These are phyloP conservation scores for Rhizoclosmatium globosum DNA, from an alignment of 192 early-diverging fungal genomes.

Conservation along the genomic window DNA sequence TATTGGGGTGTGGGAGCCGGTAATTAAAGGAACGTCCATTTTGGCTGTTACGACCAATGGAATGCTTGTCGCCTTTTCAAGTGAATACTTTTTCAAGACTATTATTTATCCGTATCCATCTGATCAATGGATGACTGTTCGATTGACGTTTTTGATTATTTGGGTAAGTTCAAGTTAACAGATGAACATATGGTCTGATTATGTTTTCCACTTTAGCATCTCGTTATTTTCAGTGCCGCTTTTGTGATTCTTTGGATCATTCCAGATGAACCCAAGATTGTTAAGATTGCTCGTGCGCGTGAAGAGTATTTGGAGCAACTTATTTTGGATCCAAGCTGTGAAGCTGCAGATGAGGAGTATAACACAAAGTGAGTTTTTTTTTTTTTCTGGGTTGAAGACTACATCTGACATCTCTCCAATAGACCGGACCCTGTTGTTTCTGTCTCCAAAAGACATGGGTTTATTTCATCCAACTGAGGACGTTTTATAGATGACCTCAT, in stretches of 20 bases:
- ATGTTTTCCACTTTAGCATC: neutral
- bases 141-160: conserved; percentile 47
- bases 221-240: conserved; percentile 22
- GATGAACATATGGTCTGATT: conserved; percentile 1
- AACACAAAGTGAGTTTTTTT: too few species aligned
- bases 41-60: conserved; percentile 45
- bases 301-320: conserved; percentile 38
- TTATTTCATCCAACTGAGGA: too few species aligned
- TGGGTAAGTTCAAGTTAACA: conserved; percentile 37
- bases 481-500: too few species aligned
- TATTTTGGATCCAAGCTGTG: conserved; percentile 18
- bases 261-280: conserved; percentile 42
- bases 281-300: conserved; percentile 37
- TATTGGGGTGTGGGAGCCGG: conserved; percentile 34
- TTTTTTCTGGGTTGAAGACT: too few species aligned
- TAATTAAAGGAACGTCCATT: neutral
- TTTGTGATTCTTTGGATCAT: conserved; percentile 34
- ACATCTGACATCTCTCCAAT: too few species aligned
- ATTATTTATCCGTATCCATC: conserved; percentile 21
- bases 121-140: conserved; percentile 21
- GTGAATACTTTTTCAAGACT: conserved; percentile 37
- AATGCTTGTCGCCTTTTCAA: conserved; percentile 49
- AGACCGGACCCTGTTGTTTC: too few species aligned
- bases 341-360: conserved; percentile 31
- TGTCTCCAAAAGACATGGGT: too few species aligned